phyloP scores from a whole-genome alignment of 179 eudicot species.

The Carnegiea gigantea region DNA sequence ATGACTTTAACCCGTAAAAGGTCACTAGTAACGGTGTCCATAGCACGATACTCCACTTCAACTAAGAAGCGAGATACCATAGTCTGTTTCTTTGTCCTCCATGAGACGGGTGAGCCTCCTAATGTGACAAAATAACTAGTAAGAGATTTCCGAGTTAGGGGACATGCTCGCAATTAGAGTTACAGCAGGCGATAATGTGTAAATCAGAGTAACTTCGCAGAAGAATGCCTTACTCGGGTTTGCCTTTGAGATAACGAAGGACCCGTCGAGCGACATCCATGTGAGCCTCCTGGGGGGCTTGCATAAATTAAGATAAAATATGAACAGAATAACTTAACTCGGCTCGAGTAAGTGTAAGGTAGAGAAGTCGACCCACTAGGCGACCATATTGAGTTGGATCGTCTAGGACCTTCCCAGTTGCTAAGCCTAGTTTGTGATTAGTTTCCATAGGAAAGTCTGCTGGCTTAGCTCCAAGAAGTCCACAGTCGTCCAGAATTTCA shows the following conservation, averaged over 20 bases:
- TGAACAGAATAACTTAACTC: no score
- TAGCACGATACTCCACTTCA: neutral
- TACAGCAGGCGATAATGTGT: neutral
- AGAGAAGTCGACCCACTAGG: no score
- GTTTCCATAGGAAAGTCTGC: no score
- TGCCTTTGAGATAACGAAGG: neutral
- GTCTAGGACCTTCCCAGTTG: no score
- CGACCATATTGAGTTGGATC: no score
- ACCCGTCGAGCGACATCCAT: neutral
- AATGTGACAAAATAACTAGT: neutral
- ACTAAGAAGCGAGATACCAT: neutral
- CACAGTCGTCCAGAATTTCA: no score
- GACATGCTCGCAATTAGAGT: neutral
- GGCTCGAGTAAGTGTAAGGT: no score
- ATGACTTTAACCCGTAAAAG: neutral
- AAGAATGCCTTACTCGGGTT: no score
- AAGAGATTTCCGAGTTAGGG: neutral
- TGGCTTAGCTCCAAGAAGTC: no score
- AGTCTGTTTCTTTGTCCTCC: neutral
- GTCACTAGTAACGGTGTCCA: neutral
- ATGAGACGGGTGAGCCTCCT: neutral
- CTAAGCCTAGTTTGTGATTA: no score
- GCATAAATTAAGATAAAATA: neutral
- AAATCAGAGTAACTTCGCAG: no score
- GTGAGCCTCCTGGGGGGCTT: neutral